phyloP scores from a whole-genome alignment of 257 asterid genomes.

The Salvia splendens region DNA sequence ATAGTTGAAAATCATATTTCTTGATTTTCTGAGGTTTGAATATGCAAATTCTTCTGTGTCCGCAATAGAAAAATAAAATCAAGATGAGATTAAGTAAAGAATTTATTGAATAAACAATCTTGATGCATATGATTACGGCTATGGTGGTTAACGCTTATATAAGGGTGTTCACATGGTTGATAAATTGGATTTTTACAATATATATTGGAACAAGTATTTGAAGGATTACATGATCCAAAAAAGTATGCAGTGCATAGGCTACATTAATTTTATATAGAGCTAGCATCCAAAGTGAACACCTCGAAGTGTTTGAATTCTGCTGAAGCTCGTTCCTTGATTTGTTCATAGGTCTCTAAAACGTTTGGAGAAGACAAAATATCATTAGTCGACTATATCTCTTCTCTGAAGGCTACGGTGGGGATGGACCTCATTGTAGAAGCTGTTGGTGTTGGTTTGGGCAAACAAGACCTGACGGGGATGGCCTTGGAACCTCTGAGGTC shows the following conservation, averaged over 20 bases:
- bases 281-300: no score
- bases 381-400: conserved; percentile 54
- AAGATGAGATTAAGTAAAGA: not conserved
- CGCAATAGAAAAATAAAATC: not conserved
- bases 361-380: conserved; percentile 56
- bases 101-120: not conserved
- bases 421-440: conserved; percentile 58
- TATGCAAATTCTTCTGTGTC: not conserved
- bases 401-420: conserved; percentile 64
- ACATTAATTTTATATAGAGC: no score
- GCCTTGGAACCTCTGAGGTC: conserved; percentile 52
- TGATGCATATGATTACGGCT: not conserved
- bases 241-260: no score
- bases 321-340: conserved; percentile 29
- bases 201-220: no score
- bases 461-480: conserved; percentile 65
- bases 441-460: conserved; percentile 69
- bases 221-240: no score
- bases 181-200: no score
- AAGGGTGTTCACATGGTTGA: no score
- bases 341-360: conserved; percentile 51
- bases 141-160: conserved; percentile 9
- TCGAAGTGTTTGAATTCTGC: conserved; percentile 1
- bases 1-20: conserved; percentile 7
- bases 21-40: not conserved